Evolutionary conservation across 805 yeast genomes (phyloP), one percentile per base, ranked within the genome.

Genomic region (Suhomyces xylopsoci): DNA sequence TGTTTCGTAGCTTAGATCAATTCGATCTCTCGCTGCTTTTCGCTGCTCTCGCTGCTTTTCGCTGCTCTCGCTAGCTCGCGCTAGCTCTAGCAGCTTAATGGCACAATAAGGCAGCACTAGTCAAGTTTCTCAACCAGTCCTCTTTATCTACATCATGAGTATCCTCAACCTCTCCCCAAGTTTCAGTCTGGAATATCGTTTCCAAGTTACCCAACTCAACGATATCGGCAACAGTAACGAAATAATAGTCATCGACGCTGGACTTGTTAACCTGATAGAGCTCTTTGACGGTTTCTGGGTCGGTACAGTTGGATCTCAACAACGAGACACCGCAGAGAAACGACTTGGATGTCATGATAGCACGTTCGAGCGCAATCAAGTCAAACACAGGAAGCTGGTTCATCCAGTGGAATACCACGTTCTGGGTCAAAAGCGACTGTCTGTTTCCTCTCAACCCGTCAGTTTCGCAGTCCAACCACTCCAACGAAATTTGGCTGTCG

Each of bases 111-210:
- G 92, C 87, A 26, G 96, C 92, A 58, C 90, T 81, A 34, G 93
- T 84, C 46, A 94, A 79, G 62, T 85, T 84, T 69, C 97, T 84
- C 62, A 90, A 78, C 61, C 96, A 79, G 61, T 94, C 97, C 40
- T 85, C 96, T 68, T 87, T 86, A 62, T 90, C 96, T n/a, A 94
- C 97, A 67, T 94, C 99, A 66, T 94, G 99, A 2, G 98, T 90
- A 64, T 94, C 99, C 71, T 94, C 98, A 22, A 93, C 98, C 69
- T 93, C 97, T 30, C 99, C 99, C 99, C 99, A 94, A 63, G 85
- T 81, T 20, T 83, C 84, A 34, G 96, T 88, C 71, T 94, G 99
- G 69, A 81, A 82, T 32, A 86, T 83, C 12, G 85, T 85, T 65
- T 94, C 99, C 61, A 94, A 75, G 52, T 87, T 85, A 8, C 91